Base-by-base conservation (phyloP, 2,329 filamentous ascomycete genomes). In the Blastomyces gilchristii region DNA sequence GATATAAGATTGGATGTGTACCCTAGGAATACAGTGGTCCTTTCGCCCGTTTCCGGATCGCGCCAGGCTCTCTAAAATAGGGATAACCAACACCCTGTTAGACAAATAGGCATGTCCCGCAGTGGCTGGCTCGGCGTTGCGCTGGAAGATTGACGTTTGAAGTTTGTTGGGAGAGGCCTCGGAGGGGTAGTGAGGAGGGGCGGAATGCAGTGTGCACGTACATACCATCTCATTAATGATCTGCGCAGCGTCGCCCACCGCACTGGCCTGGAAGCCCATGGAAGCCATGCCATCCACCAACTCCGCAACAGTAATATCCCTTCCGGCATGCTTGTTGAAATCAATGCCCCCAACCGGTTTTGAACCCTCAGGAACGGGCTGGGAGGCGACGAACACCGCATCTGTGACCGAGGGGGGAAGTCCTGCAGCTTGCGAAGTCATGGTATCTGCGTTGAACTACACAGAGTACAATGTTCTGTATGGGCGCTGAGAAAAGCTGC, bases 1-100 rank as follows among this genome's bases (percentile, higher is more conserved):
- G 94, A 97, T 71, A 99, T 97, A 69, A 99, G 83, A 74, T 99
- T 99, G 60, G 91, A 96, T 11, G 94, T 99, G 79, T 97, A 99
- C 63, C 94, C 94, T 9, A 99, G 85, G 77, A 99, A 97, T 69
- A 99, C 93, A 65, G 94, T 97, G 22, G 94, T 94, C 70, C 84
- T 84, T 34, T 88, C 85, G 16, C 85, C 85, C 1, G 89, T 89
- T 71, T 92, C 89, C 0, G 90, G 85, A 73, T 96, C 89, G 65
- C 82, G 82, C 87, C 90, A 97, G 63, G 84, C 83, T 72, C 91
- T 84, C 90, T 87, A 72, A 79, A 61, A 65, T 71, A 63, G 64
- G 60, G 41, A 25, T 63, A 54, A 3, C 11, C 18, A 41, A 22
- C n/a, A 54, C 28, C 31, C 2, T 34, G 49, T 60, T 56, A 62